Conservation (phyloP, 1,284 basidiomycete genomes). For the Paramarasmius palmivorus region DNA sequence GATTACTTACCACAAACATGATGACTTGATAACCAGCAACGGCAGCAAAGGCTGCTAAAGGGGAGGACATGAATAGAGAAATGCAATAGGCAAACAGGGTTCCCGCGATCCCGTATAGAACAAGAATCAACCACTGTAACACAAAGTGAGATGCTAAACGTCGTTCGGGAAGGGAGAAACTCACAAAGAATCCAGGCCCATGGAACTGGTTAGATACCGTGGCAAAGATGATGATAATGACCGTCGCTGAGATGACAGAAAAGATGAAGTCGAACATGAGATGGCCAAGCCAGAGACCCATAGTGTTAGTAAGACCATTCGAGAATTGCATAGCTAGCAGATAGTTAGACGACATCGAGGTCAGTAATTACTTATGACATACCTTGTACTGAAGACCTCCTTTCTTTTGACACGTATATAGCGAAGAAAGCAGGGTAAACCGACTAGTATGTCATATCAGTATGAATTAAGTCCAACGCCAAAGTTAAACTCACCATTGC, state of each 20-base stretch:
- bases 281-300: conserved; percentile 80
- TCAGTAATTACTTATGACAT: not conserved
- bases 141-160: not conserved
- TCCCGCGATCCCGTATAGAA: conserved; percentile 70
- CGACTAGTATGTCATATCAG: conserved; percentile 38
- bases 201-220: conserved; percentile 62
- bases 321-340: conserved; percentile 72
- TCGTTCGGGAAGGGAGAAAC: conserved; percentile 24
- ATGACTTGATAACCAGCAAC: conserved; percentile 77
- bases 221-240: conserved; percentile 66
- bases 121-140: conserved; percentile 66
- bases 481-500: conserved; percentile 51
- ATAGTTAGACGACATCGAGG: not conserved
- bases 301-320: conserved; percentile 73
- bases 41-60: conserved; percentile 73
- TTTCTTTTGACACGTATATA: conserved; percentile 72
- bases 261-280: conserved; percentile 72
- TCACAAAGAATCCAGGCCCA: conserved; percentile 67
- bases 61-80: conserved; percentile 62
- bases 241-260: conserved; percentile 54
- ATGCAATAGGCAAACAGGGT: conserved; percentile 71
- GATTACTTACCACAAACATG: conserved; percentile 59
- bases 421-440: conserved; percentile 82
- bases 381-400: conserved; percentile 61
- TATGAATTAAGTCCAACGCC: not conserved